Conservation (phyloP, 73 alveolate genomes). For the Paraurostyla sp. region DNA sequence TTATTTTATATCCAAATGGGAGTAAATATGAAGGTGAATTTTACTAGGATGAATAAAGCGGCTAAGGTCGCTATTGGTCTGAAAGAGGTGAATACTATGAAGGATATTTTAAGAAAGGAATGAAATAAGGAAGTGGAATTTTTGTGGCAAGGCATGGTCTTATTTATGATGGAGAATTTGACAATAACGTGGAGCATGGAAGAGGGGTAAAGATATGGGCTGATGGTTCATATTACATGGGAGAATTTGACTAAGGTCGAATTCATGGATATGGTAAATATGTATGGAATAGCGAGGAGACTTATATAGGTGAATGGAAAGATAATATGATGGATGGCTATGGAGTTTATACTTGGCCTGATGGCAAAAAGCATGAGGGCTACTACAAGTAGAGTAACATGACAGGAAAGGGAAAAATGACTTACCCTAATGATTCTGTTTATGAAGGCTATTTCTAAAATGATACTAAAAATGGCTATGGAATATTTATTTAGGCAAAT, state of each 20-base stretch:
- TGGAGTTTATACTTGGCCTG: conserved; percentile 40
- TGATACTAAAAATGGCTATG: conserved; percentile 16
- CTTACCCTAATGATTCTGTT: not conserved
- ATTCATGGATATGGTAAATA: conserved; percentile 37
- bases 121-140: not conserved
- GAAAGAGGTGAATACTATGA: conserved; percentile 34
- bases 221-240: conserved; percentile 15
- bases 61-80: conserved; percentile 31
- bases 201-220: conserved; percentile 20
- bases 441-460: conserved; percentile 4
- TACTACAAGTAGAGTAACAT: not conserved
- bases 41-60: not conserved
- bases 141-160: conserved; percentile 11
- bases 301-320: conserved; percentile 26
- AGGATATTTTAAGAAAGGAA: not conserved
- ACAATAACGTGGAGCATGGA: conserved; percentile 28
- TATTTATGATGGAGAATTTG: conserved; percentile 36
- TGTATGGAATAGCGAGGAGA: not conserved
- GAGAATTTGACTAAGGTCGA: conserved; percentile 5
- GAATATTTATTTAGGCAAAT: not conserved
- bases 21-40: conserved; percentile 43
- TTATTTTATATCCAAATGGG: conserved; percentile 12
- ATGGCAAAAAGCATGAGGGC: conserved; percentile 41
- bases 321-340: conserved; percentile 15
- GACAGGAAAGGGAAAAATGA: conserved; percentile 41